Evolutionary conservation across 495 filamentous ascomycete species (phyloP), one percentile per base, ranked within the genome.

Genomic region (Neurospora terricola): DNA sequence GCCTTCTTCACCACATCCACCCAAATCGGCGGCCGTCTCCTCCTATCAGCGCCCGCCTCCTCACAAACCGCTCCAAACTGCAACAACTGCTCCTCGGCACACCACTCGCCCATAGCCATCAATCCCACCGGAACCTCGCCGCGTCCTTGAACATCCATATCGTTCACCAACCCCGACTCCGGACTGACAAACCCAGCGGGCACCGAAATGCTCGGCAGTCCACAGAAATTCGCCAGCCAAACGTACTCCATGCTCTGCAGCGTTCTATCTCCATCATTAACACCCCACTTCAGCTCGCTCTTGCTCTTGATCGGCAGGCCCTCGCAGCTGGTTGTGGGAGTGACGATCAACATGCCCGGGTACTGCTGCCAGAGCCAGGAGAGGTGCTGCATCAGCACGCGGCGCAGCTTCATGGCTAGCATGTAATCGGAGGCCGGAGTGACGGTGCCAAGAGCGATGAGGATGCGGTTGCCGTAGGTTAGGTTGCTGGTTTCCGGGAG

Each of bases 81-180:
- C 74, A 96, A 81, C 81, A 96, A 79, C 30, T 83, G 84, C 71
- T 91, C 91, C 79, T 96, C 94, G 10, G 78, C 81, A 1, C 92
- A 92, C 94, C 93, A 96, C 80, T 95, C 91, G 3, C 87, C 88
- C 87, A 92, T 92, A 5, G 87, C 94, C 91, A 94, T 94, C 73
- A 97, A 73, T 21, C 93, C 93, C 7, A 97, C 84, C 4, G 93
- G 94, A 14, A 94, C 82, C 40, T 83, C 84, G 71, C 87, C 82
- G 71, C 38, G 72, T 14, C 78, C 70, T 14, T 83, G 75, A 73
- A 84, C 78, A 30, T 72, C 72, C 36, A 73, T 23, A n/a, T 71
- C 69, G 18, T 74, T 78, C 27, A 78, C 80, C 23, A 82, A 80
- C 12, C 37, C 72, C 73, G 36, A 71, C 40, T 12, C 74, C 62